Conservation (phyloP, 1,139 yeast genomes). For the Kurtzmaniella quercitrusa region DNA sequence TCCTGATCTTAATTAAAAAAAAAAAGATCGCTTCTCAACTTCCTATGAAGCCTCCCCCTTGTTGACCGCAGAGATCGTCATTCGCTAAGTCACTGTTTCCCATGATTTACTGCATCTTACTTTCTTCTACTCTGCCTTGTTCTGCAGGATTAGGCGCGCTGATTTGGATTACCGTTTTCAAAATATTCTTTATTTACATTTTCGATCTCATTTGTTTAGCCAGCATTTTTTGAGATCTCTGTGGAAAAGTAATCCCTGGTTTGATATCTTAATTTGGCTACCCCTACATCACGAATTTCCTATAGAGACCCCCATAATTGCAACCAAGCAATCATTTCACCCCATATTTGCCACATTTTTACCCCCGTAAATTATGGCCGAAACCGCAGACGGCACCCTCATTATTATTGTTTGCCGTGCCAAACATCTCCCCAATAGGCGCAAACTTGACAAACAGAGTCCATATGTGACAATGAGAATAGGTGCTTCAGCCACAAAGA, state of each 20-base stretch:
- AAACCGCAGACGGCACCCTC: conserved; percentile 44
- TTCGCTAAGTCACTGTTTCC: too few relatives aligned
- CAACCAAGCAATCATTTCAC: too few relatives aligned
- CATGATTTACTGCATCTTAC: too few relatives aligned
- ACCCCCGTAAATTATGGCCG: conserved; percentile 14
- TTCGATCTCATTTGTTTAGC: not conserved
- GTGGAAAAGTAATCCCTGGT: not conserved
- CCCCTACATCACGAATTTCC: too few relatives aligned
- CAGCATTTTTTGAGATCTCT: not conserved
- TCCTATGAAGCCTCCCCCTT: too few relatives aligned
- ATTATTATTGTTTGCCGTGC: conserved; percentile 50
- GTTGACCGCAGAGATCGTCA: too few relatives aligned
- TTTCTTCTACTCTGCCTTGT: too few relatives aligned
- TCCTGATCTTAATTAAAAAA: too few relatives aligned
- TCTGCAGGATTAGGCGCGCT: not conserved
- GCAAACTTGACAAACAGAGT: conserved; percentile 82
- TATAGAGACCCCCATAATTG: too few relatives aligned
- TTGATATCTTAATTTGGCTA: not conserved
- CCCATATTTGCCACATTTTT: too few relatives aligned
- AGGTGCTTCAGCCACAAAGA: conserved; percentile 76
- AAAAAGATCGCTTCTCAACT: too few relatives aligned
- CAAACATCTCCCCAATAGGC: conserved; percentile 74
- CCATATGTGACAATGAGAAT: conserved; percentile 80
- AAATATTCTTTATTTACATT: not conserved
- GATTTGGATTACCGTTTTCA: not conserved